Conservation (phyloP, 352 stramenopile genomes). For the Phytophthora syringae region DNA sequence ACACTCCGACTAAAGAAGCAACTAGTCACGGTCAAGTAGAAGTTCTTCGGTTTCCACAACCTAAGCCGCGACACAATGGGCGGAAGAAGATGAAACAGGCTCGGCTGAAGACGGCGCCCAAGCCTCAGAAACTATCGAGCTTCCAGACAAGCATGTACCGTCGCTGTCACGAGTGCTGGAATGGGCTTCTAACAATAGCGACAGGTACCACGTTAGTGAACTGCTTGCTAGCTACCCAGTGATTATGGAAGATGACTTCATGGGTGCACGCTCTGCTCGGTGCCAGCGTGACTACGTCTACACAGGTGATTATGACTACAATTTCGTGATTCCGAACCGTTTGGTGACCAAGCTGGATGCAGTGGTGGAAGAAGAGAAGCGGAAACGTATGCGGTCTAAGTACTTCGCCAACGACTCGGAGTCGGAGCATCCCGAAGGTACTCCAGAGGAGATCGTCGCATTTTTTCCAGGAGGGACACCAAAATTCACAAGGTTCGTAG, state of each 20-base stretch:
- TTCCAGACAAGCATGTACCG: not conserved
- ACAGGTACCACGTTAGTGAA: slow-evolving; percentile 2
- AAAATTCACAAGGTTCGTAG: slow-evolving; percentile 13
- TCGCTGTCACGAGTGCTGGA: not conserved
- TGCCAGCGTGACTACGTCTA: not conserved
- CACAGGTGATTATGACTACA: slow-evolving; percentile 7
- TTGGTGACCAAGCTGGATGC: slow-evolving; percentile 3
- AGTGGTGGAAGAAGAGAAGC: not conserved
- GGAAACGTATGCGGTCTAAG: not conserved
- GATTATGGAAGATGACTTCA: slow-evolving; percentile 10
- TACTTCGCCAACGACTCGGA: not conserved
- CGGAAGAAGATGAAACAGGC: slow-evolving; percentile 6
- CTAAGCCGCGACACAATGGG: slow-evolving; percentile 7
- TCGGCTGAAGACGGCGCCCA: not conserved
- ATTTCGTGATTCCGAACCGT: slow-evolving; percentile 3
- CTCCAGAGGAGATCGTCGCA: not conserved
- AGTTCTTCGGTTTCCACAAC: slow-evolving; percentile 5
- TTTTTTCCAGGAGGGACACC: slow-evolving; percentile 1
- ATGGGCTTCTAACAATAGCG: not conserved
- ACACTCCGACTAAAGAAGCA: not conserved
- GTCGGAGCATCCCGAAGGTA: not conserved
- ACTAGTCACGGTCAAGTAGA: not conserved
- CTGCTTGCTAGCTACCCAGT: slow-evolving; percentile 2
- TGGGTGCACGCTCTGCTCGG: not conserved
- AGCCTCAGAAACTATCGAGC: not conserved